phyloP scores from a whole-genome alignment of 169 alveolate genomes.

The Plasmodium knowlesi region DNA sequence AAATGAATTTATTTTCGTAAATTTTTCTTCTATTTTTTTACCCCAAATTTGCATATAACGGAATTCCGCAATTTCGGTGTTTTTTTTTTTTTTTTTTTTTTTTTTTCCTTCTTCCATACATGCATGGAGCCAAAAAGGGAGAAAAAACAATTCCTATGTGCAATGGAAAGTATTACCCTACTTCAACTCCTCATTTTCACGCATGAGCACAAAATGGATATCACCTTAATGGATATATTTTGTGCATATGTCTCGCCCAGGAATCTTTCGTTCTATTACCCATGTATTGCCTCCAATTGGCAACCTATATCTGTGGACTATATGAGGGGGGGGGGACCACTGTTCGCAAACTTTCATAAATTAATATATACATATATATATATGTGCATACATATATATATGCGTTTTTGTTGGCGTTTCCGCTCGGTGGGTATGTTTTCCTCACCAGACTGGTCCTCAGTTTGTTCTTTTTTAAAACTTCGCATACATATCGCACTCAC shows the following conservation, averaged over 20 bases:
- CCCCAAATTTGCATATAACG: not conserved
- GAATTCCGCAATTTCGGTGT: not conserved
- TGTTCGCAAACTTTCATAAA: not conserved
- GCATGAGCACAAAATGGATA: not conserved
- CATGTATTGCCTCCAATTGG: not conserved
- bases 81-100: slow-evolving; percentile 1
- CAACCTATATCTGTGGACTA: not conserved
- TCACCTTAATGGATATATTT: not conserved
- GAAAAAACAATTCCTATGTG: not conserved
- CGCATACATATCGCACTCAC: not conserved
- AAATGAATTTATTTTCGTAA: not conserved
- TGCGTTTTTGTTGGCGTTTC: not conserved
- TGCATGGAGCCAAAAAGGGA: not conserved
- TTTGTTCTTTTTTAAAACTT: not conserved
- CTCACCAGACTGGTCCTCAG: not conserved
- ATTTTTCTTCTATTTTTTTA: not conserved
- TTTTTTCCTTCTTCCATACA: not conserved
- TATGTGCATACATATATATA: not conserved
- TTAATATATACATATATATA: not conserved
- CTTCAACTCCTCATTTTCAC: not conserved
- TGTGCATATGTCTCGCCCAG: not conserved
- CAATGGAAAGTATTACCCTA: not conserved
- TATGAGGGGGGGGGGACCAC: not conserved
- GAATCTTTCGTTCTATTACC: not conserved
- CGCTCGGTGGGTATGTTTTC: not conserved